Conservation (phyloP, 495 filamentous ascomycete genomes). For the Tetracladium setigerum region DNA sequence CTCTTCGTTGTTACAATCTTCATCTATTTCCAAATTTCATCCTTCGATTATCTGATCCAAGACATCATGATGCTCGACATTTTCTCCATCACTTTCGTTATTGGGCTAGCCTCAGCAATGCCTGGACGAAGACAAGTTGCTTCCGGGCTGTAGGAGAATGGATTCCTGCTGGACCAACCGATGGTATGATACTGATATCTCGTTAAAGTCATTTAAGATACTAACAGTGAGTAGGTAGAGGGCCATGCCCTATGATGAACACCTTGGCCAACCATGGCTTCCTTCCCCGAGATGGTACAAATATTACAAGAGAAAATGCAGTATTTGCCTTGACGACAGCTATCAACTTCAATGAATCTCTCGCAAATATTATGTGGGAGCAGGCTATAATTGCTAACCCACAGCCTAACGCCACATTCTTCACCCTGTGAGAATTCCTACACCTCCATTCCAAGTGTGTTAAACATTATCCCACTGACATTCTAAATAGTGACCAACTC, state of each 20-base stretch:
- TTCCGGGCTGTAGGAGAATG: not conserved
- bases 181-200: not conserved
- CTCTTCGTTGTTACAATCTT: no score
- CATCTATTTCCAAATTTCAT: no score
- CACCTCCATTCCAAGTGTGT: not conserved
- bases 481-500: not conserved
- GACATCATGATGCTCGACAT: no score
- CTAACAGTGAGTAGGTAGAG: not conserved
- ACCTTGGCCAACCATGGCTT: slow-evolving; percentile 4
- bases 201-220: not conserved
- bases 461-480: not conserved
- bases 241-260: slow-evolving; percentile 5
- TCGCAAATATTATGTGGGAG: slow-evolving; percentile 6
- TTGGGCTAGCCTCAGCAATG: no score
- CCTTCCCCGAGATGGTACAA: not conserved
- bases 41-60: no score
- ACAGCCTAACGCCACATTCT: slow-evolving; percentile 2
- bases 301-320: not conserved
- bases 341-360: not conserved
- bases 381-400: slow-evolving; percentile 1
- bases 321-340: not conserved
- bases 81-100: no score
- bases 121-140: no score
- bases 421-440: not conserved
- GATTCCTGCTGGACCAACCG: slow-evolving; percentile 1